Base-by-base conservation (phyloP, 805 yeast genomes). In the Metschnikowia peoriensis region DNA sequence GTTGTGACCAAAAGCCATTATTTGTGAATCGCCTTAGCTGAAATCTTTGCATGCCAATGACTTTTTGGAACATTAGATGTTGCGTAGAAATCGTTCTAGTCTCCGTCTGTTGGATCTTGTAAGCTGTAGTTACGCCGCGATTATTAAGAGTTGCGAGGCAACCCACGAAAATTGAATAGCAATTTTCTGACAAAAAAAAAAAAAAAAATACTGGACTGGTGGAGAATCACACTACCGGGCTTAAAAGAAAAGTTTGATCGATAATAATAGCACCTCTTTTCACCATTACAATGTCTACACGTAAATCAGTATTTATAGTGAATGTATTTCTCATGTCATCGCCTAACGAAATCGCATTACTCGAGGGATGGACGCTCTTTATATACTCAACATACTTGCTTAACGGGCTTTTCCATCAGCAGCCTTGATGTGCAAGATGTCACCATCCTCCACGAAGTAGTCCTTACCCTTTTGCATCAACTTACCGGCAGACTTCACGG, bases 381-480 rank as follows among this genome's bases (percentile, higher is more conserved):
- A 48, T 43, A 43, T 48, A 48, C 47, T 42, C 38, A 17, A n/a
- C 44, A 41, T 34, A 27, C 32, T 15, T 28, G 22, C 58, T 70
- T 75, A 75, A 65, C 79, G 75, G 53, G 77, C 88, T 77, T 89
- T 89, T 72, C 96, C 96, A 49, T 92, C 96, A 62, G 96, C 97
- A 52, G 97, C 91, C 77, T 94, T 87, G 81, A 93, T 88, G 74
- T 85, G 89, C 59, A 93, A 78, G 65, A 94, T 79, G 69, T 92
- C 98, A 65, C 97, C 97, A 69, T 92, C 97, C 76, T 92, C 97
- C 53, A 94, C 96, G 50, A 83, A 88, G 69, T 94, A 94, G 57
- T 85, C 96, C 72, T 93, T 94, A 73, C 99, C 99, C 81, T 92
- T 96, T 66, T 84, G 86, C 70, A 81, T 75, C 64, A 93, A 80